These are phyloP conservation scores for Talaromyces sp. DNA, from an alignment of 2,329 filamentous ascomycete species.

Conservation along the genomic window DNA sequence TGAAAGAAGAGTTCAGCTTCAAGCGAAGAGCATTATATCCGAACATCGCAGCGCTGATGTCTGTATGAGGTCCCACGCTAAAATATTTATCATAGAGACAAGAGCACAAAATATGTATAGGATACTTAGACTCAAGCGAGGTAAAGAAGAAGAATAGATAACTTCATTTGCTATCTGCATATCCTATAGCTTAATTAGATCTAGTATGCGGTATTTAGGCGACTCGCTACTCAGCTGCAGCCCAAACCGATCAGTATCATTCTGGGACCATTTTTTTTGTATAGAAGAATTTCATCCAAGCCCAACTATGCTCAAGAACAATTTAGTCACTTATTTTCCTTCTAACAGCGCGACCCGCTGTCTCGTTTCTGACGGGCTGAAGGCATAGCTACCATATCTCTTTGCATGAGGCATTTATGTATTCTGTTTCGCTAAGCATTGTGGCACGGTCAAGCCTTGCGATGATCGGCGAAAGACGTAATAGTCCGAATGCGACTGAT, in stretches of 20 bases:
- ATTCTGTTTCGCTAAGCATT: neutral
- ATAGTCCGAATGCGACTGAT: neutral
- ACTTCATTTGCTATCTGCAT: neutral
- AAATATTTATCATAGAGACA: neutral
- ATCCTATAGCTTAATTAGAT: neutral
- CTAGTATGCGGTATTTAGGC: neutral
- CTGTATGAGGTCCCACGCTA: neutral
- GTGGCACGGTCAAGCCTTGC: neutral
- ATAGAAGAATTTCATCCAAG: neutral
- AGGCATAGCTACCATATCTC: neutral
- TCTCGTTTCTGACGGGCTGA: neutral
- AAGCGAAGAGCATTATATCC: neutral
- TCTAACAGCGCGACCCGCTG: neutral
- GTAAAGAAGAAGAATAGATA: neutral
- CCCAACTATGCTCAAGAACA: neutral
- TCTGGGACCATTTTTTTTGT: neutral
- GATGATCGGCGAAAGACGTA: neutral
- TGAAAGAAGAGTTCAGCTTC: neutral
- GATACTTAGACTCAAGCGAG: neutral
- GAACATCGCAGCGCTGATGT: neutral
- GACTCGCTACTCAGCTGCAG: neutral
- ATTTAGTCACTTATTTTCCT: neutral
- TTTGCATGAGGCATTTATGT: neutral
- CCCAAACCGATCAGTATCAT: neutral
- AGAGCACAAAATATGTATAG: neutral